These are phyloP conservation scores for Hebeloma cylindrosporum DNA, from an alignment of 768 basidiomycete species.

Conservation along the genomic window DNA sequence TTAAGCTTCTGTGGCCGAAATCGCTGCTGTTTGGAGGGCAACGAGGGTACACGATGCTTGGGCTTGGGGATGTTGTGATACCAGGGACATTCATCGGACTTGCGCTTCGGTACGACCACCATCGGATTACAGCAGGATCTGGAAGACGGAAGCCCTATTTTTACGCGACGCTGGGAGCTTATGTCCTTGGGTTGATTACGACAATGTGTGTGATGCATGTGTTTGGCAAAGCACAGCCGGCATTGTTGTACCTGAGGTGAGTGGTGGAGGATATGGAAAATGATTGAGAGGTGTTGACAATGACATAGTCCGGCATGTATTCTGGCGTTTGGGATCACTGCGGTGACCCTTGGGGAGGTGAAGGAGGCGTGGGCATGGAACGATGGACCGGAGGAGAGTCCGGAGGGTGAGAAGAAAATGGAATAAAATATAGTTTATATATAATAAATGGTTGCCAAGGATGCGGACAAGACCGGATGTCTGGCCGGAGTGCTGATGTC, in stretches of 20 bases:
- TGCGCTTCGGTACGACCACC: slow-evolving; percentile 81
- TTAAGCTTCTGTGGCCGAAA: slow-evolving; percentile 90
- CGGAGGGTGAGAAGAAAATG: no score
- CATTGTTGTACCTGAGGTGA: slow-evolving; percentile 87
- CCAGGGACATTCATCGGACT: slow-evolving; percentile 74
- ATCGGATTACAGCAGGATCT: slow-evolving; percentile 40
- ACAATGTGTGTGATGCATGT: slow-evolving; percentile 89
- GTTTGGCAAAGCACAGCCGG: slow-evolving; percentile 80
- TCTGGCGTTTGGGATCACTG: slow-evolving; percentile 61
- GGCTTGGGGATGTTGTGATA: slow-evolving; percentile 83
- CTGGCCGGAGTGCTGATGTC: slow-evolving; percentile 15
- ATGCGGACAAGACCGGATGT: slow-evolving; percentile 10
- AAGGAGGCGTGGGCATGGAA: slow-evolving; percentile 68
- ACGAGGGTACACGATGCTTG: slow-evolving; percentile 83
- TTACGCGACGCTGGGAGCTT: slow-evolving; percentile 62
- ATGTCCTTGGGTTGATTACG: slow-evolving; percentile 65
- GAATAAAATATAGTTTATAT: no score
- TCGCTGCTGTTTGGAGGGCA: slow-evolving; percentile 47
- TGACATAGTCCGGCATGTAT: slow-evolving; percentile 70
- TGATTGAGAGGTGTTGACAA: background rate
- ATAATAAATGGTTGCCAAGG: slow-evolving; percentile 6
- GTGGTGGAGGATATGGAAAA: slow-evolving; percentile 1
- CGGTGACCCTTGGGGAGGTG: slow-evolving; percentile 66
- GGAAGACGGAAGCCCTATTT: slow-evolving; percentile 73
- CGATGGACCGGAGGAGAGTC: slow-evolving; percentile 45